phyloP scores from a whole-genome alignment of 345 rosid genomes.

The Luvunga scandens region DNA sequence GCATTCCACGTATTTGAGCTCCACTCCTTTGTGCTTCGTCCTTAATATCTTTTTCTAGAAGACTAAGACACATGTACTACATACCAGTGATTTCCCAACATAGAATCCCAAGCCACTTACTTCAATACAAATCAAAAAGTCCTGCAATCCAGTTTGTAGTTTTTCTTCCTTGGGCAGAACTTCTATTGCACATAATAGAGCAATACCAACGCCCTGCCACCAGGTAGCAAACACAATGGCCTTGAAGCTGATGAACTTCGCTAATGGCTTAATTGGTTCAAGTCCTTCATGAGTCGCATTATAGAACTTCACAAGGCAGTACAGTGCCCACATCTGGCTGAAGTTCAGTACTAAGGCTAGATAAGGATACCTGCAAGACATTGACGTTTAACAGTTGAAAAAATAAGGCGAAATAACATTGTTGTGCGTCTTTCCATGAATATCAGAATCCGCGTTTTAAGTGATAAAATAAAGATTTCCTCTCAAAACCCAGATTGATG shows the following conservation, averaged over 20 bases:
- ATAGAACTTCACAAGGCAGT: conserved; percentile 89
- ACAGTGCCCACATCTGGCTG: conserved; percentile 95
- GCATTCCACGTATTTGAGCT: not conserved
- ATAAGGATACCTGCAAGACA: conserved; percentile 69
- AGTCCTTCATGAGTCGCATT: conserved; percentile 76
- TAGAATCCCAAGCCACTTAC: conserved; percentile 33
- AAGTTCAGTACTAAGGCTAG: conserved; percentile 72
- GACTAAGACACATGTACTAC: not conserved
- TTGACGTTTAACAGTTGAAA: not conserved
- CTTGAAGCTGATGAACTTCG: conserved; percentile 93
- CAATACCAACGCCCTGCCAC: conserved; percentile 95
- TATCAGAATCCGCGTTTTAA: not conserved
- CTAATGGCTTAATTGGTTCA: conserved; percentile 65
- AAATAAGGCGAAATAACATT: not conserved
- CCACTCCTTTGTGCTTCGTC: not conserved
- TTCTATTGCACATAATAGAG: conserved; percentile 51
- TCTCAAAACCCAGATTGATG: not conserved
- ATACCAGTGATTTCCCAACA: not conserved
- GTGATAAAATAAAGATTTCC: not conserved
- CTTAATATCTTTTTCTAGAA: not conserved
- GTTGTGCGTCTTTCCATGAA: not conserved
- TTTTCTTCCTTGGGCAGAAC: conserved; percentile 65
- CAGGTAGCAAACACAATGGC: conserved; percentile 91
- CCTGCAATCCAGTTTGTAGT: conserved; percentile 59
- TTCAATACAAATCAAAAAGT: conserved; percentile 80